A percentile compares a stretch with the other conserved stretches of the same genome.
phyloP scores from a whole-genome alignment of 164 flowering plant genomes.

The Chimonanthus salicifolius region DNA sequence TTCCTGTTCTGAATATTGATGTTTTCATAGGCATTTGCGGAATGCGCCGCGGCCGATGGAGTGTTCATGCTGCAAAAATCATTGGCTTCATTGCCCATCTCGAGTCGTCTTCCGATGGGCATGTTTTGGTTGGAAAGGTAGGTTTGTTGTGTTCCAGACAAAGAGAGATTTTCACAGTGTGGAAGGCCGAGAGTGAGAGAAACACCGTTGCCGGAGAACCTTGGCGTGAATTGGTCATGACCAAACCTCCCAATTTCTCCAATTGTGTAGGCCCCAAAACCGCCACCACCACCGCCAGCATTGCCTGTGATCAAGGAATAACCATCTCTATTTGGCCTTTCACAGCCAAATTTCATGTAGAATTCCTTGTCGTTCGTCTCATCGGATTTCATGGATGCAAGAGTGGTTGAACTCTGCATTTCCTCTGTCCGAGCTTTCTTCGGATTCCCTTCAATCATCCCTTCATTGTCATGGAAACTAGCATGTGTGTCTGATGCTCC shows the following conservation, averaged over 20 bases:
- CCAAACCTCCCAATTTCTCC: conserved; percentile 68
- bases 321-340: conserved; percentile 50
- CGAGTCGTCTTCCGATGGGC: conserved; percentile 57
- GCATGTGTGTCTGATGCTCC: conserved; percentile 23
- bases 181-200: conserved; percentile 90
- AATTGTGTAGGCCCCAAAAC: conserved; percentile 61
- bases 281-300: conserved; percentile 43
- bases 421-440: conserved; percentile 54
- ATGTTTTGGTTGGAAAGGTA: conserved; percentile 63
- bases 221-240: conserved; percentile 49
- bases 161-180: conserved; percentile 62
- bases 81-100: conserved; percentile 33
- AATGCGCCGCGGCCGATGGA: conserved; percentile 37
- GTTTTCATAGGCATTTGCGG: conserved; percentile 47
- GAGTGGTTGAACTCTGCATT: conserved; percentile 26
- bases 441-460: conserved; percentile 47
- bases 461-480: conserved; percentile 28
- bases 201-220: conserved; percentile 61
- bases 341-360: conserved; percentile 45
- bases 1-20: conserved; percentile 59
- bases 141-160: conserved; percentile 52
- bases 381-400: conserved; percentile 38
- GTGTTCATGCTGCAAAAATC: conserved; percentile 48
- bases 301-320: conserved; percentile 48
- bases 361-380: conserved; percentile 28